Base-by-base conservation (phyloP, 2,329 filamentous ascomycete species). In the Penicillium sp. region DNA sequence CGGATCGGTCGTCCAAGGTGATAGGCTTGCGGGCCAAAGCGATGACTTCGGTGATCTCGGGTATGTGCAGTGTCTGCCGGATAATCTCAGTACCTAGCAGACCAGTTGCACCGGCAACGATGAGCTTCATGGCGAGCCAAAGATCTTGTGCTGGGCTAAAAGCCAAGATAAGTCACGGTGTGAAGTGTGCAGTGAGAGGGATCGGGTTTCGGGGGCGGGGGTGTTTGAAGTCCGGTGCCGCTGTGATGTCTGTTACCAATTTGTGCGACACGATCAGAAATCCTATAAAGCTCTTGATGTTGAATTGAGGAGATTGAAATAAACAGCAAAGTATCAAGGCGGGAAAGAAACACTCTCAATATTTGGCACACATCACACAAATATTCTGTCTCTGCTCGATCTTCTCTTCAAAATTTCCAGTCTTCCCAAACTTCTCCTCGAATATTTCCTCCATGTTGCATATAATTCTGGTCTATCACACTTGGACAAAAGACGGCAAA, bases 51-150 rank as follows among this genome's bases (percentile, higher is more conserved):
- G 9, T 58, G 13, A 57, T 64, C 31, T 46, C 48, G n/a, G 4
- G 47, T 14, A 45, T 56, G 8, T 48, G 53, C 7, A 76, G 58
- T 21, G 65, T 67, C 63, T 75, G 71, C 10, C 66, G 64, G 48
- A 77, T 63, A 47, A 75, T 44, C 54, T 75, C 71, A 6, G 64
- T 68, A 18, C 66, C 71, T 6, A 75, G 62, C 31, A 72, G 71
- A 10, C 72, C 68, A 5, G 68, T 73, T 0, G 69, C 66, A 9
- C 70, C 72, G 21, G 67, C 63, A 43, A 75, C 49, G 18, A 76
- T 64, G 45, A 75, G 64, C 49, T 74, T 75, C 71, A 75, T 75
- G 13, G n/a, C 8, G 24, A 3, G 5, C 55, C 4, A 1, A 27
- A 11, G 4, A 27, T 27, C 24, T 29, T 5, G 10, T 48, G 2